Conservation (phyloP, 2,329 filamentous ascomycete genomes). For the Botrytis hyacinthi region DNA sequence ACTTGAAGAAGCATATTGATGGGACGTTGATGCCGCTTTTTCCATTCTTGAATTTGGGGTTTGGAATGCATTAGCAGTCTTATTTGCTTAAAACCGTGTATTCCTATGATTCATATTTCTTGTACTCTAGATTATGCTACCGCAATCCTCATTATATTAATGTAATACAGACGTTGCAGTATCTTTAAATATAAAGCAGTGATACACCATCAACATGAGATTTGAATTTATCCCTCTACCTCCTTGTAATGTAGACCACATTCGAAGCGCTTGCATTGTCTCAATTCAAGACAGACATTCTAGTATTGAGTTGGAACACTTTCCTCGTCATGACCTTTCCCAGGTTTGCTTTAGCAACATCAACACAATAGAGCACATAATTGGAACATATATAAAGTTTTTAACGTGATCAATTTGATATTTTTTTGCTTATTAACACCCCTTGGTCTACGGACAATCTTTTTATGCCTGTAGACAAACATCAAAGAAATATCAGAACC, state of each 20-base stretch:
- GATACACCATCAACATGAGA: not conserved
- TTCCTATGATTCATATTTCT: not conserved
- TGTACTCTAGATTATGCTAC: not conserved
- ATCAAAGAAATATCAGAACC: slow-evolving; percentile 33
- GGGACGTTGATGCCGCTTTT: not conserved
- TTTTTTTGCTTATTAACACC: slow-evolving; percentile 36
- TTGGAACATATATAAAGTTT: slow-evolving; percentile 7
- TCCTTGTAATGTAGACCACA: not conserved
- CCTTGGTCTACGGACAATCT: slow-evolving; percentile 40
- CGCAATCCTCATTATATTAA: not conserved
- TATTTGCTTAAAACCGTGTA: not conserved
- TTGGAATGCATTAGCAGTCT: fast-evolving
- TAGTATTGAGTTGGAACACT: not conserved
- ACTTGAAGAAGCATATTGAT: not conserved
- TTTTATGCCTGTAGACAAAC: slow-evolving; percentile 36
- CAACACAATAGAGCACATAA: not conserved
- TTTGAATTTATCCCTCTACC: not conserved
- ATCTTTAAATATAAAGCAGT: not conserved
- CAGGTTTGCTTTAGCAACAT: not conserved
- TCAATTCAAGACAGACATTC: not conserved
- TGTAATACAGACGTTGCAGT: no score
- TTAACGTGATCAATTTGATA: slow-evolving; percentile 25
- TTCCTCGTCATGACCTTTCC: not conserved
- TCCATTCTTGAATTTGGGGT: not conserved
- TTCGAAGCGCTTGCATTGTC: not conserved